Conservation (phyloP, 2,329 filamentous ascomycete species). For the Calonectria montana region DNA sequence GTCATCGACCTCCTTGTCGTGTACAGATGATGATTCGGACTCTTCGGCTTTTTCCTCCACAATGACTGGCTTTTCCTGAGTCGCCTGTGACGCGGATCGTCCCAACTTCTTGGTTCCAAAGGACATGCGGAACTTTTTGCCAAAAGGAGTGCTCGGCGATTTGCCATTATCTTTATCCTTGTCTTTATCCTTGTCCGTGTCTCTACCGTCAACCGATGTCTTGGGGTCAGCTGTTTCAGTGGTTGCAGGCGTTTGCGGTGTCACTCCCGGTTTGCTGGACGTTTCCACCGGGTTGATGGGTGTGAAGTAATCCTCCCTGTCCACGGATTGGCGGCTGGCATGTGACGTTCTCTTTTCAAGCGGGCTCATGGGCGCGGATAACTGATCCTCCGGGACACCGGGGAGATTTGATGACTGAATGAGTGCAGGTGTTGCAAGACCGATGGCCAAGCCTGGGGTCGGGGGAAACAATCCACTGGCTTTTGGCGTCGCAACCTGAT, state of each 20-base stretch:
- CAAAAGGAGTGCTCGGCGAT: slow-evolving; percentile 73
- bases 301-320: slow-evolving; percentile 83
- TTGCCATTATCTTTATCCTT: slow-evolving; percentile 69
- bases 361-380: slow-evolving; percentile 55
- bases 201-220: slow-evolving; percentile 60
- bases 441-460: slow-evolving; percentile 84
- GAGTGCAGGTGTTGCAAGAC: slow-evolving; percentile 74
- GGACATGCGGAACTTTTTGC: slow-evolving; percentile 87
- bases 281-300: slow-evolving; percentile 62
- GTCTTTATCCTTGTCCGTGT: slow-evolving; percentile 68
- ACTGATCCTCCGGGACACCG: slow-evolving; percentile 60
- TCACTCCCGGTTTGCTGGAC: slow-evolving; percentile 58
- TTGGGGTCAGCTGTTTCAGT: slow-evolving; percentile 62
- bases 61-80: slow-evolving; percentile 76
- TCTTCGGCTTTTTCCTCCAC: slow-evolving; percentile 83
- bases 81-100: slow-evolving; percentile 69
- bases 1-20: slow-evolving; percentile 81
- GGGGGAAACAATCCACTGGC: slow-evolving; percentile 71
- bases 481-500: slow-evolving; percentile 69
- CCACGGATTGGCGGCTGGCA: slow-evolving; percentile 69
- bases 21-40: slow-evolving; percentile 70
- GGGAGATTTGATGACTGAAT: slow-evolving; percentile 49
- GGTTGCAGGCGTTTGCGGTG: slow-evolving; percentile 58
- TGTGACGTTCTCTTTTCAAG: slow-evolving; percentile 68
- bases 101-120: slow-evolving; percentile 88